phyloP scores from a whole-genome alignment of 163 green algal species.

The Chlorella variabilis region DNA sequence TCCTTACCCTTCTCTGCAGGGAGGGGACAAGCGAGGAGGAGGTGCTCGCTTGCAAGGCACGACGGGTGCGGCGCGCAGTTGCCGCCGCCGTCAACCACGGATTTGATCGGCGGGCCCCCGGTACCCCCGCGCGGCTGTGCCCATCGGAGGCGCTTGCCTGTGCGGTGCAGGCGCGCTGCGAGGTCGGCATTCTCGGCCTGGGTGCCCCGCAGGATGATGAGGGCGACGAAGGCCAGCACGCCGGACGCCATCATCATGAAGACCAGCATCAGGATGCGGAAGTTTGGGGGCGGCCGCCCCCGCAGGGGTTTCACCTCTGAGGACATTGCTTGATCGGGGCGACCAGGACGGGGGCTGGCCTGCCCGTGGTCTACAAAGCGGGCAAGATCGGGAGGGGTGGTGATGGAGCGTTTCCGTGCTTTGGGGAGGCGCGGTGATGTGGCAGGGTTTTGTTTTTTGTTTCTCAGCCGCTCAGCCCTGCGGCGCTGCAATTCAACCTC shows the following conservation, averaged over 20 bases:
- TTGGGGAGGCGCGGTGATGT: no score
- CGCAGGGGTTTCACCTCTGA: background rate
- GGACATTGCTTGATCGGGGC: background rate
- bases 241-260: slow-evolving; percentile 26
- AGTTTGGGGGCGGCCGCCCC: background rate
- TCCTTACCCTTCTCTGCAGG: background rate
- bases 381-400: no score
- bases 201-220: background rate
- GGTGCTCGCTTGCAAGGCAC: background rate
- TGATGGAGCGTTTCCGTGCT: no score
- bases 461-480: background rate
- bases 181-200: slow-evolving; percentile 18
- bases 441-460: no score
- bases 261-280: background rate
- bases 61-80: no score
- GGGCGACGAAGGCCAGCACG: background rate
- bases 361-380: no score
- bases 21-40: background rate
- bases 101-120: no score
- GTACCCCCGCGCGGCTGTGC: no score
- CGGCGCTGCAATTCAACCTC: no score
- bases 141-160: slow-evolving; percentile 2
- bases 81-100: no score
- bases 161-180: background rate
- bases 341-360: background rate